Base-by-base conservation (phyloP, 345 rosid species). In the Syzygium grande region DNA sequence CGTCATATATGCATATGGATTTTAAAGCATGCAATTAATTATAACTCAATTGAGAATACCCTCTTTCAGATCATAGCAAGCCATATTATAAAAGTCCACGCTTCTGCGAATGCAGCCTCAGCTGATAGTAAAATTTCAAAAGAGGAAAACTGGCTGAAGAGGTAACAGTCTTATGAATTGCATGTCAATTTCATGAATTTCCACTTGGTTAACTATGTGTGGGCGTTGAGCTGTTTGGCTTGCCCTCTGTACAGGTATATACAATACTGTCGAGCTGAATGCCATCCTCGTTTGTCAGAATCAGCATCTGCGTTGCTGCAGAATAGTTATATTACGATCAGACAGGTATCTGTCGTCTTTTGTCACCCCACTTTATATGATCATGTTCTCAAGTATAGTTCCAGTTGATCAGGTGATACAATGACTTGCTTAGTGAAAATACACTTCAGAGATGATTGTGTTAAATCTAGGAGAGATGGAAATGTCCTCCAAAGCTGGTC, bases 101-200 rank as follows among this genome's bases (percentile, higher is more conserved):
- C 99, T 84, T 96, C 99, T 90, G 99, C 98, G 7, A 93, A 90
- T 91, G 91, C 92, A 87, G 88, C 89, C 84, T 90, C 97, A 1
- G 89, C 85, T 49, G 98, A 97, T 61, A 88, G 84, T 87, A 92
- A 84, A 91, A 86, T 41, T 91, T 87, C 95, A 56, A 97, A 93
- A 92, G 99, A 95, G 94, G 96, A 95, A 86, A 97, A 96, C 88
- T 97, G 98, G 99, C 94, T 97, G 85, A 97, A 95, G 92, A 95
- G 99, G 98, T 97, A 88, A 83, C 29, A 34, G 46, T 52, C 38
- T 55, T 22, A 19, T 27, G 56, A 61, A 88, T 56, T 16, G 27
- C 54, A 51, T 16, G 34, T 46, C 25, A 86, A 68, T 38, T 46
- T 51, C 86, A 46, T 25, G 15, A 46, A 49, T 13, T 88, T 86